Base-by-base conservation (phyloP, 177 flowering plant genomes). In the Vitis hybrid region DNA sequence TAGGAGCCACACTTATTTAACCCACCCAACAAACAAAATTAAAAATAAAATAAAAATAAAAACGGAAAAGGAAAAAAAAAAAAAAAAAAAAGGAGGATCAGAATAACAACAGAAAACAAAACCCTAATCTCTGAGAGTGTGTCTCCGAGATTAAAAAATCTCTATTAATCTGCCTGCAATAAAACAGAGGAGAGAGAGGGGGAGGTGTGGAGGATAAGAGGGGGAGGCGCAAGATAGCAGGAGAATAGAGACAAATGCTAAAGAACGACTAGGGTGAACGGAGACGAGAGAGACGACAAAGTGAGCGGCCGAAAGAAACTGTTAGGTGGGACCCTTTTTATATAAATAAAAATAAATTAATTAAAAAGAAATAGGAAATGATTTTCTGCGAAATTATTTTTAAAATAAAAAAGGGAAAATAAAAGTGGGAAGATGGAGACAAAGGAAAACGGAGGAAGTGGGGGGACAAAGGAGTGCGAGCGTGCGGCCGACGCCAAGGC, bases 401-500 rank as follows among this genome's bases (percentile, higher is more conserved):
- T 6, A 41, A 41, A 41, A 41, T 41, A 41, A 41, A 41, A 41
- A 41, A 41, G 0, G 6, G 9, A 41, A 41, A 41, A 41, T 41
- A 41, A 41, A 41, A 41, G 46, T 4, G 6, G 46, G 46, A 41
- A 41, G 46, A 41, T 41, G 46, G 9, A 41, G 46, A 41, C 46
- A 73, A 30, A 11, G 48, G 15, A 61, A 53, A 30, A 66, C 50
- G 71, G 71, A 70, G 70, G 9, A 58, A 10, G 20, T 21, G 48
- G 10, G 62, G 67, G 65, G 70, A 77, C 81, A 79, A 77, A 78
- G 75, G 73, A 32, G 35, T 48, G 65, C 71, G 78, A 71, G 86
- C 84, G 84, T 81, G 86, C 77, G 80, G 83, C 69, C 77, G 75
- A 70, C 78, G 82, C 80, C 83, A 72, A 65, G 74, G 67, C 81